phyloP scores from a whole-genome alignment of 2,329 filamentous ascomycete species.

The Penicillium sp. region DNA sequence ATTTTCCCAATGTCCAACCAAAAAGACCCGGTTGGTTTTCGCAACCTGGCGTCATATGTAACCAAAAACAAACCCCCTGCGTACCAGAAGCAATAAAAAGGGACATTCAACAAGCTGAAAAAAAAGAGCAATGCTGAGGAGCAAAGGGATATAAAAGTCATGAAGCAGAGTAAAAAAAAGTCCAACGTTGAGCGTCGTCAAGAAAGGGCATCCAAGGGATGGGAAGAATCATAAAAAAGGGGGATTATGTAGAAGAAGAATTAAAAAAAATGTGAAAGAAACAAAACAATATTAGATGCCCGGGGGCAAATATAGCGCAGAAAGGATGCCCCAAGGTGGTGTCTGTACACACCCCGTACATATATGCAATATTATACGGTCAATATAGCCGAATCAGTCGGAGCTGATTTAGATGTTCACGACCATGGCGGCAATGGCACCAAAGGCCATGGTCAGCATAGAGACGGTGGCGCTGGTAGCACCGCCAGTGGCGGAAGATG shows the following conservation, averaged over 20 bases:
- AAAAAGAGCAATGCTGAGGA: constrained; percentile 18
- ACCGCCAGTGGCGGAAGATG: constrained; percentile 16
- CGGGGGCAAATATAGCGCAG: background rate
- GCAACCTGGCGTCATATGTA: constrained; percentile 16
- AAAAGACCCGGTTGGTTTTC: constrained; percentile 13
- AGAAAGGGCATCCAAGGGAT: constrained; percentile 13
- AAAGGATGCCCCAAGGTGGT: constrained; percentile 1
- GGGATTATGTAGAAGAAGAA: constrained; percentile 22
- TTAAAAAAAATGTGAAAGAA: constrained; percentile 11
- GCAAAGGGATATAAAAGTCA: constrained; percentile 24
- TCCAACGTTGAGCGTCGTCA: constrained; percentile 28
- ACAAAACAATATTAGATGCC: constrained; percentile 13
- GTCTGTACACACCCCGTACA: constrained; percentile 9
- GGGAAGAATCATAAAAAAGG: constrained; percentile 17
- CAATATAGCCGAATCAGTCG: background rate
- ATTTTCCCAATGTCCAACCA: constrained; percentile 17
- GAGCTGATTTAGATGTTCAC: constrained; percentile 22
- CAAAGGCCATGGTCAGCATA: constrained; percentile 23
- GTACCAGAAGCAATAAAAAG: constrained; percentile 13
- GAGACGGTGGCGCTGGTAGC: constrained; percentile 24
- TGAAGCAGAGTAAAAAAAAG: constrained; percentile 16
- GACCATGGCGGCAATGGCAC: constrained; percentile 25
- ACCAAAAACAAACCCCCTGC: constrained; percentile 18
- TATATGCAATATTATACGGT: constrained; percentile 2
- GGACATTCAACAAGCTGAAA: constrained; percentile 18